These are phyloP conservation scores for Neurospora cerealis DNA, from an alignment of 495 filamentous ascomycete species.

Conservation along the genomic window DNA sequence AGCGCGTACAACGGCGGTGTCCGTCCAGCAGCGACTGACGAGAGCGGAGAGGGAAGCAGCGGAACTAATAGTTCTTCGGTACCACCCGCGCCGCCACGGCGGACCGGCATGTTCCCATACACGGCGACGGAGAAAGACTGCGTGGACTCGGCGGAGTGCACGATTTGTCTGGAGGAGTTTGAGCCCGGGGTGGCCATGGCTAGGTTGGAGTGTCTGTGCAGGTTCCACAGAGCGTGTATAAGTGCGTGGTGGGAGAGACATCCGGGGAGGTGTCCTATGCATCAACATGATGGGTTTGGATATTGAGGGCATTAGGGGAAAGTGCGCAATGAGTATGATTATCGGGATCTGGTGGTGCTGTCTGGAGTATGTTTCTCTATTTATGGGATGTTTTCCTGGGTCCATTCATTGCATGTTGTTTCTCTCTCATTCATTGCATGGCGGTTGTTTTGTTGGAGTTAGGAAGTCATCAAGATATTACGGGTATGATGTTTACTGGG, in stretches of 20 bases:
- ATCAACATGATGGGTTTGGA: slow-evolving; percentile 42
- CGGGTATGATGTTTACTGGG: background rate
- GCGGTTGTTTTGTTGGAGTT: background rate
- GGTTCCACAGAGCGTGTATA: slow-evolving; percentile 73
- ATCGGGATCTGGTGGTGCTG: background rate
- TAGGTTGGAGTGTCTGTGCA: slow-evolving; percentile 82
- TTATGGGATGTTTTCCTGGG: background rate
- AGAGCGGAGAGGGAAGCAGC: slow-evolving; percentile 6
- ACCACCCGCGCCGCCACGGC: slow-evolving; percentile 22
- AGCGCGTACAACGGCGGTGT: slow-evolving; percentile 24
- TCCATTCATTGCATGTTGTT: background rate
- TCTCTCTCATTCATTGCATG: background rate
- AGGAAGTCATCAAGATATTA: background rate
- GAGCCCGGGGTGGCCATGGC: slow-evolving; percentile 74
- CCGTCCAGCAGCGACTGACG: background rate
- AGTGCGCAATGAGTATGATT: background rate
- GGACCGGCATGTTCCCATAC: slow-evolving; percentile 51
- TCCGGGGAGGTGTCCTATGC: slow-evolving; percentile 45
- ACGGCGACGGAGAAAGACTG: slow-evolving; percentile 88
- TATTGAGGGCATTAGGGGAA: slow-evolving; percentile 18
- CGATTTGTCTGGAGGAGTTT: slow-evolving; percentile 95
- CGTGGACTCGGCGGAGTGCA: slow-evolving; percentile 72
- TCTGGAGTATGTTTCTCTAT: background rate
- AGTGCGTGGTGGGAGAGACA: slow-evolving; percentile 42
- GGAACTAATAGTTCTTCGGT: slow-evolving; percentile 4